Evolutionary conservation across 1,284 basidiomycete species (phyloP), one percentile per base, ranked within the genome.

Genomic region (Agaricales sp.): DNA sequence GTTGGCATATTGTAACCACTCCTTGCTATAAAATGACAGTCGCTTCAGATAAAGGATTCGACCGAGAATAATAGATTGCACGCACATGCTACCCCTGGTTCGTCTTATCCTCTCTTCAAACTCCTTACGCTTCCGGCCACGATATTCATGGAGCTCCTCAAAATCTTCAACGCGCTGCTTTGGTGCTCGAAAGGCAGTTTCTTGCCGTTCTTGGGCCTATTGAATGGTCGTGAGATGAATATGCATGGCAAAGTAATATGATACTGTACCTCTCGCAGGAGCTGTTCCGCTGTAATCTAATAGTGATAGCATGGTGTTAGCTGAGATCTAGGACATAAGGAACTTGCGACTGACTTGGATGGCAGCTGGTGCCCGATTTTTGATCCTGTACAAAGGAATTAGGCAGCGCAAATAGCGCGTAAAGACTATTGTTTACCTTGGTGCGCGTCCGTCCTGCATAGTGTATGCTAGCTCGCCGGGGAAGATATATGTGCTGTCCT

Each of bases 251-350:
- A 19, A 18, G 19, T 4, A n/a, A 22, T 41, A 22, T 35, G 39
- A 23, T 18, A 44, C 64, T 48, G 62, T n/a, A 86, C 90, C 73
- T 99, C 96, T 60, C 96, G 86, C 13, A 99, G 75, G 41, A 99
- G 83, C 71, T 99, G 95, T 69, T 98, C 95, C 23, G 95, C 92
- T 49, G 94, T 96, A 69, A 98, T 95, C 87, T 93, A 65, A 50
- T 57, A 47, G 47, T 61, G 39, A 53, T 51, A 54, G 47, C 51
- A 47, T 49, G 8, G 37, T 46, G 39, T 49, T 21, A 13, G 11
- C 25, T 18, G 18, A 13, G 11, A 23, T 26, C 20, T 8, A 43
- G 41, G 13, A 37, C 16, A 11, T 37, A 37, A 37, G 16, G 30
- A 37, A 21, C 41, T 46, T 50, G 30, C 21, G 23, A 64, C 70